These are phyloP conservation scores for Gnomoniopsis smithogilvyi DNA, from an alignment of 2,329 filamentous ascomycete species.

Conservation along the genomic window DNA sequence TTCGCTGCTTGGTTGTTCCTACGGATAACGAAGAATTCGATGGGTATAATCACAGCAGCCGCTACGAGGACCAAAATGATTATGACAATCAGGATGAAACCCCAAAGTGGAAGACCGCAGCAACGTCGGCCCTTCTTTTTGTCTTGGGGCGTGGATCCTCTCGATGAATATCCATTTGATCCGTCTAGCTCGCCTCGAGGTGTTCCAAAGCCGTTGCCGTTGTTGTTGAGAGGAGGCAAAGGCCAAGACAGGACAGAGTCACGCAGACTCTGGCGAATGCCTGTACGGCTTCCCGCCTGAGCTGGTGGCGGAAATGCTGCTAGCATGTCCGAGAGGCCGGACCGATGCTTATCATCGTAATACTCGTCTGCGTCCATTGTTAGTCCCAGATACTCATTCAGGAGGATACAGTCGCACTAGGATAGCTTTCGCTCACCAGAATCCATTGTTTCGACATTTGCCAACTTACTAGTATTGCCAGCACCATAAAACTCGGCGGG, in stretches of 20 bases:
- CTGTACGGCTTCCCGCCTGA: conserved; percentile 39
- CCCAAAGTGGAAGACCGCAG: conserved; percentile 82
- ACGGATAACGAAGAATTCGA: conserved; percentile 61
- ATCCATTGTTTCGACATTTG: conserved; percentile 33
- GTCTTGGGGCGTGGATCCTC: conserved; percentile 16
- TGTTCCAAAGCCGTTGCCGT: conserved; percentile 18
- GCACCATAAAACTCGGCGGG: conserved; percentile 40
- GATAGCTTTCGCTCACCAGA: conserved; percentile 32
- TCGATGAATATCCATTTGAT: background rate
- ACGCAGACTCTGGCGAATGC: conserved; percentile 42
- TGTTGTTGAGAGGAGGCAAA: conserved; percentile 31
- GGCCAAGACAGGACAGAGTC: conserved; percentile 53
- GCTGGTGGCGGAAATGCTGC: conserved; percentile 63
- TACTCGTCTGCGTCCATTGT: conserved; percentile 25
- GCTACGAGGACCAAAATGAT: conserved; percentile 69
- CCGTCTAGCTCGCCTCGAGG: conserved; percentile 12
- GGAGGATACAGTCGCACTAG: background rate
- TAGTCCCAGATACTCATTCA: conserved; percentile 14
- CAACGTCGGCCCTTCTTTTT: conserved; percentile 56
- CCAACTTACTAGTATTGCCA: conserved; percentile 15
- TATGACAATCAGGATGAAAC: conserved; percentile 64
- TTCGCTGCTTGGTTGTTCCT: conserved; percentile 32
- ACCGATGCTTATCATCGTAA: conserved; percentile 42
- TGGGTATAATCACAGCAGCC: conserved; percentile 78
- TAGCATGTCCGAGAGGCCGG: conserved; percentile 61